These are phyloP conservation scores for Suhomyces sp. DNA, from an alignment of 805 yeast species.

Conservation along the genomic window DNA sequence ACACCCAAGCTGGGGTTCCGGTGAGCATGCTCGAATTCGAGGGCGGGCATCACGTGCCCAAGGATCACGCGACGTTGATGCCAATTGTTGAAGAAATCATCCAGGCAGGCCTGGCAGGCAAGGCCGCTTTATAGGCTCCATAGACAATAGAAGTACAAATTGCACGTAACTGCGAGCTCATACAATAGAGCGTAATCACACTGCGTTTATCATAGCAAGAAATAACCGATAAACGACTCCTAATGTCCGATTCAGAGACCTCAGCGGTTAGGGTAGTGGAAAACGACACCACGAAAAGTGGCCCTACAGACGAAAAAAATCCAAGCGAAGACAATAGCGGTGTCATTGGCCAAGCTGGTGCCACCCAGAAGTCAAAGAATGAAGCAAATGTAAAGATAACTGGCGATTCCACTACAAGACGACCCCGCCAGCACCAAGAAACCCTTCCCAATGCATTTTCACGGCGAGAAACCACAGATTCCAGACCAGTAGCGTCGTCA, in stretches of 20 bases:
- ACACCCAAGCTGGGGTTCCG: conserved; percentile 9
- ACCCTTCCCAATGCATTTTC: conserved; percentile 21
- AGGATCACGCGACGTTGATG: background rate
- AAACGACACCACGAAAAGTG: background rate
- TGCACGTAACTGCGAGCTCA: background rate
- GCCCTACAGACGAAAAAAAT: background rate
- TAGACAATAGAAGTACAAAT: background rate
- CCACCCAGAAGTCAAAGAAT: background rate
- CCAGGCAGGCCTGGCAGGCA: background rate
- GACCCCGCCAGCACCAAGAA: background rate
- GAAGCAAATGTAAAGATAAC: background rate
- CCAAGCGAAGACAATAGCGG: background rate
- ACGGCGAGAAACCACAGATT: conserved; percentile 1
- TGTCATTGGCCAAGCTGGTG: background rate
- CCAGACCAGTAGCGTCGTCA: conserved; percentile 12
- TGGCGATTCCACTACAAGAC: background rate
- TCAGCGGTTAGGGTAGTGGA: background rate
- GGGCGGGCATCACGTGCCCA: conserved; percentile 29
- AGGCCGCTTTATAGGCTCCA: background rate
- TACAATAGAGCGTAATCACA: background rate
- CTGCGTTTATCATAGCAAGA: background rate
- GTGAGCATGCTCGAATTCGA: conserved; percentile 22
- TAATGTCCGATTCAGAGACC: background rate
- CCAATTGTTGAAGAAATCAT: conserved; percentile 8
- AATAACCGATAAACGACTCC: background rate